Evolutionary conservation across 805 yeast species (phyloP).

Genomic region (Starmerella stigmatis): DNA sequence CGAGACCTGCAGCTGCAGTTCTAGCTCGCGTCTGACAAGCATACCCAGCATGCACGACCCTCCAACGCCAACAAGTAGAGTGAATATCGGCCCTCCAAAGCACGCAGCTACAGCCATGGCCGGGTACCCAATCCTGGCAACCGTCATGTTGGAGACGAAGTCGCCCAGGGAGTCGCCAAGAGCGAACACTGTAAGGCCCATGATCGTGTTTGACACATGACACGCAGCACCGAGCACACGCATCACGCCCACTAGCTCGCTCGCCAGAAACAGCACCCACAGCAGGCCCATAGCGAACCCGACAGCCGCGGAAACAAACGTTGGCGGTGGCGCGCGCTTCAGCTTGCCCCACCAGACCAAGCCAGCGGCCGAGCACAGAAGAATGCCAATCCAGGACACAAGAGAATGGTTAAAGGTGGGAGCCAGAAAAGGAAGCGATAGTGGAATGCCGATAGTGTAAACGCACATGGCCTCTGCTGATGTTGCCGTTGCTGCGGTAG

Average conservation of each 20-base stretch:
- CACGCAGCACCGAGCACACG: constrained; percentile 51
- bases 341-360: constrained; percentile 13
- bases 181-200: constrained; percentile 84
- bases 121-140: constrained; percentile 72
- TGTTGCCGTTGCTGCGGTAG: background rate
- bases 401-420: constrained; percentile 2
- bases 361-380: background rate
- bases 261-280: constrained; percentile 61
- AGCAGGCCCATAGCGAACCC: constrained; percentile 62
- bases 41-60: constrained; percentile 50
- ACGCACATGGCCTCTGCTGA: constrained; percentile 7
- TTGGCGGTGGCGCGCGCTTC: constrained; percentile 9
- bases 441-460: constrained; percentile 12
- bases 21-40: constrained; percentile 21
- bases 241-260: constrained; percentile 56
- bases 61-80: constrained; percentile 71
- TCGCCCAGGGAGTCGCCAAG: constrained; percentile 91
- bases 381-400: background rate
- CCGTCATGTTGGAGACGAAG: constrained; percentile 67
- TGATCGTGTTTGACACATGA: constrained; percentile 59
- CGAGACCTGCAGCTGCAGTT: constrained; percentile 33
- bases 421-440: constrained; percentile 9
- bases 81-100: constrained; percentile 82
- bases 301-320: constrained; percentile 21
- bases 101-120: constrained; percentile 92